phyloP scores from a whole-genome alignment of 73 alveolate genomes.

The Stentor roeselii region DNA sequence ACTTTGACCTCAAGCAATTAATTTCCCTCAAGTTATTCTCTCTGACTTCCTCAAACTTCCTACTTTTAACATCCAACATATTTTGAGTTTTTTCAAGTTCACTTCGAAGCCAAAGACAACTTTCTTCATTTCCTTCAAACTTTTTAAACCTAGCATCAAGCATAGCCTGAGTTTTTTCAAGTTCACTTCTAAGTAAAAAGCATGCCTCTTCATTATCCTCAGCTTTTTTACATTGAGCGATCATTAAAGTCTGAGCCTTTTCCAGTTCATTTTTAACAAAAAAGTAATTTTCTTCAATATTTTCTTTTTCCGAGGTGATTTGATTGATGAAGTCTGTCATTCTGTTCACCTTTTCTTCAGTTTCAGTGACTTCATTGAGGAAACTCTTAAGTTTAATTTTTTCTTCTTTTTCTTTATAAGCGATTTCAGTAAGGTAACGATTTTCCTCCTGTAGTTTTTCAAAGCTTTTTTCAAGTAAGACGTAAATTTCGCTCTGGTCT shows the following conservation, averaged over 20 bases:
- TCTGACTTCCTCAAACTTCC: not conserved
- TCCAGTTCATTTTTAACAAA: not conserved
- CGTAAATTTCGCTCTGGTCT: not conserved
- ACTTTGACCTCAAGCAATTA: not conserved
- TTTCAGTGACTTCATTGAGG: not conserved
- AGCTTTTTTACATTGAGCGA: not conserved
- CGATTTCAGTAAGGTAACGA: not conserved
- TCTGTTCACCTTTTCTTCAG: not conserved
- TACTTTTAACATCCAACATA: no score
- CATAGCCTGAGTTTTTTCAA: not conserved
- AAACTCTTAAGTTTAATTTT: not conserved
- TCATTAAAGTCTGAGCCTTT: not conserved
- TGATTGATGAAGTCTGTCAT: not conserved
- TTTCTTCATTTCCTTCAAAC: not conserved
- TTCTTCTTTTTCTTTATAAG: slow-evolving; percentile 5
- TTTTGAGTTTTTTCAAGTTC: not conserved
- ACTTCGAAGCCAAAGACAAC: not conserved
- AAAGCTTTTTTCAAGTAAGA: not conserved
- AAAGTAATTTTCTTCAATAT: not conserved
- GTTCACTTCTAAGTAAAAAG: not conserved
- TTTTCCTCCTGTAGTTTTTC: not conserved
- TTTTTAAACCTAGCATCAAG: not conserved
- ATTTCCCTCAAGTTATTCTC: not conserved
- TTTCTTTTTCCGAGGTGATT: not conserved
- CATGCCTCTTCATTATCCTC: not conserved